Base-by-base conservation (phyloP, 2,329 filamentous ascomycete species). In the Colletotrichum scovillei region DNA sequence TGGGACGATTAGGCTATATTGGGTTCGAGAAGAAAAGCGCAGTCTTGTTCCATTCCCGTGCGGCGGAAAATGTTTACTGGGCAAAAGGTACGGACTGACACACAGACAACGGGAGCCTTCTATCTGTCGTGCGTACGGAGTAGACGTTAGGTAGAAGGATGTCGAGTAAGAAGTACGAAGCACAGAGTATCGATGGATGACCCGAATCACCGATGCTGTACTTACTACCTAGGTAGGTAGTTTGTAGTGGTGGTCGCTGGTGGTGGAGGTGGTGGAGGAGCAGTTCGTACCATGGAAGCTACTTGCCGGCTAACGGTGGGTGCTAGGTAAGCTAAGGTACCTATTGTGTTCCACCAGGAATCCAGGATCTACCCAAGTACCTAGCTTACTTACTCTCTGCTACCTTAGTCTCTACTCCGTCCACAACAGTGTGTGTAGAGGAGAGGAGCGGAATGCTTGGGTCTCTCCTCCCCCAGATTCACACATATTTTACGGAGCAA, bases 401-500 rank as follows among this genome's bases (percentile, higher is more conserved):
- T 6, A 16, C 14, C 35, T 42, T 16, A 42, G 12, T 42, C 38
- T 3, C 2, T 42, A 14, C 12, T 19, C 9, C 30, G 30, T 32
- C 30, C 32, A 35, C 32, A 35, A 35, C 11, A 35, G 32, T 35
- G 32, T 35, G 32, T 35, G 32, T 58, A 30, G 19, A 5, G 30
- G 9, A 32, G 52, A 49, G n/a, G 24, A 32, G n/a, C 42, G 46
- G 62, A 55, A 64, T 64, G 49, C 46, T 52, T 28, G 30, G 30
- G 52, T 56, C 53, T 46, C 5, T 63, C n/a, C 53, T 72, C 52
- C 66, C 66, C 70, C 66, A 60, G 70, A 64, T 65, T 73, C 42
- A 59, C 59, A 69, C 19, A 28, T 52, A 11, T 53, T 42, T 42
- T 19, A 42, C 14, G 38, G 14, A 42, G 38, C 38, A 42, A 16